Evolutionary conservation across 2,329 filamentous ascomycete genomes (phyloP), one percentile per base, ranked within the genome.

Genomic region (Ceratocystis papillata): DNA sequence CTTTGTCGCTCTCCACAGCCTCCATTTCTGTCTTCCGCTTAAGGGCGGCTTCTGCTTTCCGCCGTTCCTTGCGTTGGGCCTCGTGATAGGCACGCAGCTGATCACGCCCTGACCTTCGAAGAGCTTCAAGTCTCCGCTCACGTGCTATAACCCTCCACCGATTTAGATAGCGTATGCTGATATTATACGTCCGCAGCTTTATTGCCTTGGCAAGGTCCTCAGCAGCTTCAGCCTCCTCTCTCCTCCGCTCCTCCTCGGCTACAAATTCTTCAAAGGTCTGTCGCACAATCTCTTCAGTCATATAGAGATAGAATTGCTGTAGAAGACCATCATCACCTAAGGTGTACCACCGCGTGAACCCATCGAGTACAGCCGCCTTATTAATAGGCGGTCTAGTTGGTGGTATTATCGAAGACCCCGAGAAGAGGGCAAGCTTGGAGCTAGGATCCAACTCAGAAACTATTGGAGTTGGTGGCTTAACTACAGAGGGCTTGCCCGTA

Each of bases 101-200:
- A 50, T 83, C 80, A 63, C 80, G 78, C 22, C 80, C 81, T 50
- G 78, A 76, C 41, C 76, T 77, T 6, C 82, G 79, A 25, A 83
- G 77, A n/a, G 76, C 76, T 66, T 78, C 77, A 17, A 81, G 76
- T 2, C 79, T 77, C 20, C 76, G 77, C 59, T 78, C 76, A 12
- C 81, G 77, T 7, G 79, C 80, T 48, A 74, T 77, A 15, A 79
- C 72, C 62, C 78, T 79, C 83, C 83, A 85, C 20, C 76, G 75
- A 69, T 84, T 83, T 68, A 84, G 83, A 71, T 77, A 85, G 61
- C 79, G 83, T 67, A 83, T 74, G 12, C 75, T 74, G 37, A 85
- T 74, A 65, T 76, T 83, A 70, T 81, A 79, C 2, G 69, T 70
- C 46, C 79, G 77, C 69, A 80, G 83, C n/a, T 75, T 72, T 17